Conservation (phyloP, 2,329 filamentous ascomycete species). For the Juglanconis juglandina region DNA sequence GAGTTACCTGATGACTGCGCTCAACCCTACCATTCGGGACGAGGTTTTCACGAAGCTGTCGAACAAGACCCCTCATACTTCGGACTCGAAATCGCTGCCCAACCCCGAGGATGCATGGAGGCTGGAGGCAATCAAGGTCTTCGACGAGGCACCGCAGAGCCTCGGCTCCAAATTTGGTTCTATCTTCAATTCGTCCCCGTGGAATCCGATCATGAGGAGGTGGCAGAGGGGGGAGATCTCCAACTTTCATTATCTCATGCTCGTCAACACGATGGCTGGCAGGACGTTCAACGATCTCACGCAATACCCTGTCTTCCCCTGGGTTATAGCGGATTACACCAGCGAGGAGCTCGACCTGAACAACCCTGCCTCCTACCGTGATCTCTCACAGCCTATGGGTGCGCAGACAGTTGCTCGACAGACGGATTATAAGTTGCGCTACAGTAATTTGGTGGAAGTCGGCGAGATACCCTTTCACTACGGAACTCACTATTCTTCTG, state of each 20-base stretch:
- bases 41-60: constrained; percentile 75
- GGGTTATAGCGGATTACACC: constrained; percentile 93
- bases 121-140: constrained; percentile 74
- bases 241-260: constrained; percentile 98
- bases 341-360: constrained; percentile 87
- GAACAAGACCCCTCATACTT: constrained; percentile 76
- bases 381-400: constrained; percentile 94
- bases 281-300: constrained; percentile 97
- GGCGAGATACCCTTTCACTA: constrained; percentile 93
- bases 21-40: constrained; percentile 70
- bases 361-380: constrained; percentile 80
- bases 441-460: constrained; percentile 86
- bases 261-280: constrained; percentile 95
- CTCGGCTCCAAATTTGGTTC: constrained; percentile 88
- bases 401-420: constrained; percentile 77
- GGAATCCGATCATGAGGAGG: constrained; percentile 79
- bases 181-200: constrained; percentile 80
- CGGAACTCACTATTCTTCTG: constrained; percentile 96
- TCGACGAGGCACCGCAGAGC: constrained; percentile 56
- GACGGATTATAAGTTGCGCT: constrained; percentile 76
- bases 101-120: constrained; percentile 90
- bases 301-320: constrained; percentile 96
- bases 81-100: constrained; percentile 63
- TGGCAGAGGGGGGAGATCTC: constrained; percentile 96
- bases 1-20: constrained; percentile 87